Conservation (phyloP, 441 rosid species). For the Erodium moschatum region DNA sequence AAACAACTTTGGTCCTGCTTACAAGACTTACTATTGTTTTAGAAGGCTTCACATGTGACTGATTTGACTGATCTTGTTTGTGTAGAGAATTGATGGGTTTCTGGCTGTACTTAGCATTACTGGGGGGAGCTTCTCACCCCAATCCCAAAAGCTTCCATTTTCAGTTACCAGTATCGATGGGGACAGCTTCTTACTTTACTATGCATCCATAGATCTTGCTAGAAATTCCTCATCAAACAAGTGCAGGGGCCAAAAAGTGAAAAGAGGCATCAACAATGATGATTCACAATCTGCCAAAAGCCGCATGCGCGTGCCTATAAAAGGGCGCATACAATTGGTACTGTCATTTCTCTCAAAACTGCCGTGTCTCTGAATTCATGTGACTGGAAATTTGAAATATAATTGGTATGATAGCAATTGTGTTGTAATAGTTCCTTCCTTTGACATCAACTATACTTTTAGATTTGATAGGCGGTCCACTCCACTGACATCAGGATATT, state of each 20-base stretch:
- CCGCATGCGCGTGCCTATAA: constrained; percentile 69
- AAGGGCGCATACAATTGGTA: constrained; percentile 96
- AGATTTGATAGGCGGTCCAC: background rate
- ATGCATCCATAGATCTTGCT: constrained; percentile 71
- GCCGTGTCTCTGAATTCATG: constrained; percentile 13
- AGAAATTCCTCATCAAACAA: constrained; percentile 49
- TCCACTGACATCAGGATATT: background rate
- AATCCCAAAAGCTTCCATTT: constrained; percentile 85
- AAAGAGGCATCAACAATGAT: constrained; percentile 36
- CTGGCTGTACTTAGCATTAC: constrained; percentile 27
- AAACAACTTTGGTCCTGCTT: no score
- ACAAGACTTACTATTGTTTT: no score
- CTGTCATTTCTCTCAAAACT: constrained; percentile 17
- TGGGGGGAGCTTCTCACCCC: constrained; percentile 81
- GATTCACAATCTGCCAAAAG: constrained; percentile 60
- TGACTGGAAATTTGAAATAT: constrained; percentile 7
- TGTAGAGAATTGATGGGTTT: constrained; percentile 77
- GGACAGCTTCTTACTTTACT: constrained; percentile 65
- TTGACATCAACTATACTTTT: background rate
- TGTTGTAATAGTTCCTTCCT: background rate
- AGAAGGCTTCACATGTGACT: background rate
- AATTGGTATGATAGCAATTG: background rate
- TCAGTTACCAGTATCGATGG: constrained; percentile 85
- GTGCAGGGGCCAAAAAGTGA: constrained; percentile 45
- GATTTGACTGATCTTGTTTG: constrained; percentile 4